Percentiles rank a stretch among this genome's conserved stretches.
Conservation (phyloP, 1,284 basidiomycete species). For the Ganoderma boninense region DNA sequence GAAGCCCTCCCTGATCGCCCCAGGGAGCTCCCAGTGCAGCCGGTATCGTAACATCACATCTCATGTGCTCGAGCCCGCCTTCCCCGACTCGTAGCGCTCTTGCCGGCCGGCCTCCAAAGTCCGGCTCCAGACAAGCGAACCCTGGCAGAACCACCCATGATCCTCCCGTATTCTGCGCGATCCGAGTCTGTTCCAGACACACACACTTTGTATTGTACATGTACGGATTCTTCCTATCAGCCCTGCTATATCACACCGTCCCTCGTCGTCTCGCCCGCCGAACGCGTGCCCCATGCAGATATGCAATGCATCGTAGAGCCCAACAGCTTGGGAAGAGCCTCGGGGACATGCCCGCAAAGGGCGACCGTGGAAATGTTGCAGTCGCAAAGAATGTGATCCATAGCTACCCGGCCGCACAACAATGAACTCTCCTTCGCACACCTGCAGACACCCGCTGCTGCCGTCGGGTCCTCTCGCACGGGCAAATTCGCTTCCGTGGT, state of each 20-base stretch:
- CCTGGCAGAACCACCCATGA: not conserved
- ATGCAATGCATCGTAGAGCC: not conserved
- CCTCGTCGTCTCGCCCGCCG: not conserved
- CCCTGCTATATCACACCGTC: conserved; percentile 8
- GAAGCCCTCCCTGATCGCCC: conserved; percentile 2
- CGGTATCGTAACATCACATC: conserved; percentile 24
- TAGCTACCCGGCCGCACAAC: conserved; percentile 4
- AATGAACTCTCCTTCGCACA: not conserved
- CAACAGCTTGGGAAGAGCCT: not conserved
- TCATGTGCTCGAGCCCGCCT: conserved; percentile 6
- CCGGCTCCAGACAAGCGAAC: not conserved
- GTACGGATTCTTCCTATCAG: not conserved
- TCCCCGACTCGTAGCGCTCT: conserved; percentile 14
- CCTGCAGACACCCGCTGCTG: not conserved
- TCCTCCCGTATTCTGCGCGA: not conserved
- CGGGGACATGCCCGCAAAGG: not conserved
- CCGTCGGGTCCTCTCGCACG: not conserved
- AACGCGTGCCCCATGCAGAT: not conserved
- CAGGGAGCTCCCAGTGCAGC: conserved; percentile 1
- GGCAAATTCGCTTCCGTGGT: not conserved
- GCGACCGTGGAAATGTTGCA: conserved; percentile 8
- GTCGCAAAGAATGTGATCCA: conserved; percentile 4
- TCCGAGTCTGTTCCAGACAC: not conserved
- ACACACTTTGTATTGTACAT: not conserved
- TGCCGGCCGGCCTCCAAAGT: not conserved